Conservation (phyloP, 2,329 filamentous ascomycete genomes). For the Ophiognomonia clavigignenti-juglandacearum region DNA sequence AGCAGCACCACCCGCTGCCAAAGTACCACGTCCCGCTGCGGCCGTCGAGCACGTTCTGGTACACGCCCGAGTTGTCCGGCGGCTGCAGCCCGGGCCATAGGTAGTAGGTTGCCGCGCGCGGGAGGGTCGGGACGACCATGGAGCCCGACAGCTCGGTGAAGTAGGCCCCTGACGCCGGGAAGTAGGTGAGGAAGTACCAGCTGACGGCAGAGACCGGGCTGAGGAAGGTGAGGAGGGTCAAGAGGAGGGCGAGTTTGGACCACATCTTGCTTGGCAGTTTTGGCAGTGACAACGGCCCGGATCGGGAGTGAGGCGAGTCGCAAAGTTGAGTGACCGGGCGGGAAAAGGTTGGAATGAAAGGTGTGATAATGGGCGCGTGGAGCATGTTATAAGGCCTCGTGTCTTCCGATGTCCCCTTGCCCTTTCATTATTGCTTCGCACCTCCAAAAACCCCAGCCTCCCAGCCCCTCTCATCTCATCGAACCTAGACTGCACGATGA, state of each 20-base stretch:
- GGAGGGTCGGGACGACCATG: conserved; percentile 25
- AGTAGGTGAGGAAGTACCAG: conserved; percentile 31
- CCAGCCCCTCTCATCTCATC: too few species aligned
- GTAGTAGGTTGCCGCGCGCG: conserved; percentile 31
- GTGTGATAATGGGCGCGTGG: too few species aligned
- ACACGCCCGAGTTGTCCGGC: conserved; percentile 33
- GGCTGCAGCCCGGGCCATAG: conserved; percentile 38
- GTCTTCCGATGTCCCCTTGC: too few species aligned
- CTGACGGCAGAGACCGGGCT: conserved; percentile 24
- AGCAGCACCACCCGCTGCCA: conserved; percentile 36
- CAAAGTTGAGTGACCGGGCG: not conserved
- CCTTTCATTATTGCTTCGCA: too few species aligned
- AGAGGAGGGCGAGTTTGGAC: conserved; percentile 7
- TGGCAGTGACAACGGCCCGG: not conserved
- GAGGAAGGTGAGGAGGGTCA: conserved; percentile 20
- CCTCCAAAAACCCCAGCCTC: too few species aligned
- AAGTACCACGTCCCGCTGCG: conserved; percentile 36
- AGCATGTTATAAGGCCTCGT: too few species aligned
- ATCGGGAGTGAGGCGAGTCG: not conserved
- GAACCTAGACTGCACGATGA: too few species aligned
- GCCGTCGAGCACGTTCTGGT: conserved; percentile 37
- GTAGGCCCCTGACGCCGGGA: conserved; percentile 27
- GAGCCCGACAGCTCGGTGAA: conserved; percentile 28
- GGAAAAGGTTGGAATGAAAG: not conserved
- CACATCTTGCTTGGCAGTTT: conserved; percentile 11